Conservation (phyloP, 257 asterid genomes). For the Euphrasia confusa region DNA sequence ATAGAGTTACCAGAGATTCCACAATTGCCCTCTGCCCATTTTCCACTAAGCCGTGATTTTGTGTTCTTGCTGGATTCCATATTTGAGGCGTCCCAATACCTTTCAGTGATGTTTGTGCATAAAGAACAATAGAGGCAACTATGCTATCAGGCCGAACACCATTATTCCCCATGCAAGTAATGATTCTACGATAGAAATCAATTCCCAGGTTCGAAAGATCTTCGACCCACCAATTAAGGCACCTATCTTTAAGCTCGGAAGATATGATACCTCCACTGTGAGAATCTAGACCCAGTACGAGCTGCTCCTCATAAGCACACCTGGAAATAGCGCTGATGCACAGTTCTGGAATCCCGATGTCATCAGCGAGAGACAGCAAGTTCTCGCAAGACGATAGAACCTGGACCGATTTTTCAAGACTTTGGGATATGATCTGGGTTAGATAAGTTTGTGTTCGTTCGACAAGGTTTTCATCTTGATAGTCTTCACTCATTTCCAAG, state of each 20-base stretch:
- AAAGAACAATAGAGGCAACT: constrained; percentile 52
- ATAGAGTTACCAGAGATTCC: constrained; percentile 44
- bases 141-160: constrained; percentile 50
- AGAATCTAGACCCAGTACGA: constrained; percentile 47
- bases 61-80: constrained; percentile 49
- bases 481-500: constrained; percentile 58
- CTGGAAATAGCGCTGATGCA: constrained; percentile 43
- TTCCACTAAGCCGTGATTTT: constrained; percentile 25
- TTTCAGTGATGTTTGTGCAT: constrained; percentile 46
- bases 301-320: constrained; percentile 55
- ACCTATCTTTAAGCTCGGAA: constrained; percentile 32
- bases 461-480: constrained; percentile 48
- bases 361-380: constrained; percentile 45
- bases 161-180: constrained; percentile 39
- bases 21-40: constrained; percentile 40
- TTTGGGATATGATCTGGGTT: constrained; percentile 35
- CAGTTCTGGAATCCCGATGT: constrained; percentile 37
- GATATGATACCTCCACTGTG: background rate
- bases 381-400: constrained; percentile 50
- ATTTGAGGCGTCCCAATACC: constrained; percentile 56
- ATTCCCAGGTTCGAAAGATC: constrained; percentile 47
- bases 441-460: constrained; percentile 54
- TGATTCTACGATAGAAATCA: constrained; percentile 39
- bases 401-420: constrained; percentile 53
- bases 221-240: constrained; percentile 67